These are phyloP conservation scores for Aureobasidium subglaciale DNA, from an alignment of 2,329 filamentous ascomycete genomes.

Conservation along the genomic window DNA sequence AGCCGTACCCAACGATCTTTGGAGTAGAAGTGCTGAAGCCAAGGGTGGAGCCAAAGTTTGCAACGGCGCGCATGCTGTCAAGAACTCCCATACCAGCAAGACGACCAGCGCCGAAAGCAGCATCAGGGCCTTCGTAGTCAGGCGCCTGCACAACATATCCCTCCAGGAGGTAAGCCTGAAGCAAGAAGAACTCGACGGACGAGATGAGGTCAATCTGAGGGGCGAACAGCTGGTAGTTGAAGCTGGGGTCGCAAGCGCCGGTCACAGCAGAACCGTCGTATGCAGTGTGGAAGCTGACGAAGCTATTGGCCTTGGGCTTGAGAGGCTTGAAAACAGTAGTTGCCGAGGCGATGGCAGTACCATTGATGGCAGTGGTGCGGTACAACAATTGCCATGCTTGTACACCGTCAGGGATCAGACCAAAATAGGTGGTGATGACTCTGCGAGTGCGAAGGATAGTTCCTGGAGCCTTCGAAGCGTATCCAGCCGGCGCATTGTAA, in stretches of 20 bases:
- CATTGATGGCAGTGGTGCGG: slow-evolving; percentile 10
- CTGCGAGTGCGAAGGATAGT: slow-evolving; percentile 19
- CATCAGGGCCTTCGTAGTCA: slow-evolving; percentile 24
- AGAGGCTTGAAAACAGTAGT: slow-evolving; percentile 7
- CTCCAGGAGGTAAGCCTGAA: slow-evolving; percentile 18
- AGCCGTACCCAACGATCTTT: slow-evolving; percentile 19
- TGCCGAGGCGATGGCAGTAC: not conserved
- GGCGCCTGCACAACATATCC: slow-evolving; percentile 23
- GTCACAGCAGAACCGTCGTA: slow-evolving; percentile 8
- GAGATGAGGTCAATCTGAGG: not conserved
- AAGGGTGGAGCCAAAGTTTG: slow-evolving; percentile 16
- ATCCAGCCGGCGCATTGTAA: slow-evolving; percentile 23
- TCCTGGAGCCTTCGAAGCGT: slow-evolving; percentile 20
- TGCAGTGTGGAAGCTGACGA: slow-evolving; percentile 11
- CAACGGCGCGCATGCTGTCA: slow-evolving; percentile 23
- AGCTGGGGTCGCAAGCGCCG: slow-evolving; percentile 11
- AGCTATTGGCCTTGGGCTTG: not conserved
- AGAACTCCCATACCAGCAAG: slow-evolving; percentile 24
- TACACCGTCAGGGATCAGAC: not conserved
- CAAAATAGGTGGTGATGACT: not conserved
- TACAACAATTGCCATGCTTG: slow-evolving; percentile 12
- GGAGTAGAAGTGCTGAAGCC: not conserved
- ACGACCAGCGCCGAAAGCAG: slow-evolving; percentile 22
- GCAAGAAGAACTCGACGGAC: slow-evolving; percentile 2
- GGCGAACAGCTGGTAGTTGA: slow-evolving; percentile 13